Evolutionary conservation across 805 yeast genomes (phyloP).

Genomic region (Metschnikowia gruessii): DNA sequence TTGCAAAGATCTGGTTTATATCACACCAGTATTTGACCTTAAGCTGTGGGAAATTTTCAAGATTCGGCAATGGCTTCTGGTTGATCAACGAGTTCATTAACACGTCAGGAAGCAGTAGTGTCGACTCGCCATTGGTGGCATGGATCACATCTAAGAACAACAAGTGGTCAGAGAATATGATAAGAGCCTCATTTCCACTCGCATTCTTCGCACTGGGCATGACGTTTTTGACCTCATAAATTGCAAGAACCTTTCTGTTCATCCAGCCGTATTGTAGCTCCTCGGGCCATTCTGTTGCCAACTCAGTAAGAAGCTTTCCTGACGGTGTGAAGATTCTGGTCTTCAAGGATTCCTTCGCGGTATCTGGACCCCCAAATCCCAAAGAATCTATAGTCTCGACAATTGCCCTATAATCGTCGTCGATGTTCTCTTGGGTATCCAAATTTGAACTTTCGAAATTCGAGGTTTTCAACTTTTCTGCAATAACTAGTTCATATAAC

Average conservation of each 20-base stretch:
- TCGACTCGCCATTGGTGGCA: constrained; percentile 33
- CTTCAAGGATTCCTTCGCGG: constrained; percentile 2
- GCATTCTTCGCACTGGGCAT: constrained; percentile 16
- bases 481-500: constrained; percentile 45
- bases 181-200: constrained; percentile 47
- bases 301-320: constrained; percentile 80
- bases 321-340: constrained; percentile 80
- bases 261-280: constrained; percentile 89
- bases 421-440: constrained; percentile 27
- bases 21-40: constrained; percentile 66
- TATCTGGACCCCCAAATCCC: constrained; percentile 51
- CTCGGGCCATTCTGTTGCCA: constrained; percentile 84
- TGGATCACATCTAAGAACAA: constrained; percentile 59
- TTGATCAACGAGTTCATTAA: constrained; percentile 88
- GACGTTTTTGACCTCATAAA: constrained; percentile 43
- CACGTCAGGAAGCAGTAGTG: constrained; percentile 69
- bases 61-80: constrained; percentile 64
- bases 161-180: constrained; percentile 78
- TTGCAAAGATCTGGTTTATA: constrained; percentile 53
- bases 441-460: constrained; percentile 16
- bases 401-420: constrained; percentile 50
- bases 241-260: constrained; percentile 78
- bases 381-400: constrained; percentile 75
- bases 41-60: constrained; percentile 57
- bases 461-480: constrained; percentile 37